Evolutionary conservation across 306 rosid genomes (phyloP), one percentile per base, ranked within the genome.

Genomic region (Rosa chinensis): DNA sequence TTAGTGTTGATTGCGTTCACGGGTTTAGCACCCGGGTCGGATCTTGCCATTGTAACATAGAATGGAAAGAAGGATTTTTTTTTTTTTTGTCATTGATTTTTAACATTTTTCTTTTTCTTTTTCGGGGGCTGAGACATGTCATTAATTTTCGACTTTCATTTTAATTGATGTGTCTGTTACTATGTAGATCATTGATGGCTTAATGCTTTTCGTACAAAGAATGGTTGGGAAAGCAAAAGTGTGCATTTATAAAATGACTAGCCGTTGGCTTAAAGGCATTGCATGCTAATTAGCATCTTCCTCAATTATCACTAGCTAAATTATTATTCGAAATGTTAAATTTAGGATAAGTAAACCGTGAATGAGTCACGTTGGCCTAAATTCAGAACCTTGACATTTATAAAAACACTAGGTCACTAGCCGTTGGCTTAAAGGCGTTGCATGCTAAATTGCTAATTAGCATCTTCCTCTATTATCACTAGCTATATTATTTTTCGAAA

Each of bases 131-230:
- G 39, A 25, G 39, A 14, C 68, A 28, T 63, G 40, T 63, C 68
- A 28, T 25, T 52, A 52, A 17, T 16, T 61, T 25, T 32, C 28
- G 7, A 23, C 6, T 59, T 59, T 59, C 2, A 4, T 59, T 59
- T 10, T 59, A 12, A 4, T 23, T 59, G 40, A 32, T 12, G 68
- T 6, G 68, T 63, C 14, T 12, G 10, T 28, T 32, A 35, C 68
- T 12, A 7, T 62, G 42, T 63, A 63, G 18, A 59, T 59, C 66
- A 59, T 59, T 59, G 37, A 59, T 59, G 35, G 16, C 66, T 23
- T 63, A 63, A 14, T 32, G 69, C n/a, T 63, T 23, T 63, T 63
- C 42, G 69, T 63, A 63, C 69, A 35, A 63, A 63, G 69, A 35
- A 32, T 12, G 11, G 69, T 63, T 63, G n/a, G 69, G n/a, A 28